A percentile compares a stretch with the other conserved stretches of the same genome.
phyloP scores from a whole-genome alignment of 2,329 filamentous ascomycete genomes.

The Xylariaceae sp. region DNA sequence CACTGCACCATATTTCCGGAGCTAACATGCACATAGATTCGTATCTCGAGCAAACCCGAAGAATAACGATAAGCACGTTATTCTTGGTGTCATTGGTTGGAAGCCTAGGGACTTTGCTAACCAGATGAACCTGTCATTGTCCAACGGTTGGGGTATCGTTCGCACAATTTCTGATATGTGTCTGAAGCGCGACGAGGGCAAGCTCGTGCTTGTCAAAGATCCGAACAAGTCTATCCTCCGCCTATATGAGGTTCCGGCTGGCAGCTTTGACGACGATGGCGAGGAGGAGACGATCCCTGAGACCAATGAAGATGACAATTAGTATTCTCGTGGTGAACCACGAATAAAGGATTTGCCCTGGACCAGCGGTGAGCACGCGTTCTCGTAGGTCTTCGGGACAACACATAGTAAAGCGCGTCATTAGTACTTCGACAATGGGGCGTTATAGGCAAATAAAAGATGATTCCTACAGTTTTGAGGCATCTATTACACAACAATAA shows the following conservation, averaged over 20 bases:
- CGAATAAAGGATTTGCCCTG: not conserved
- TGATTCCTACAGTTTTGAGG: not conserved
- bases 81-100: slow-evolving; percentile 94
- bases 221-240: slow-evolving; percentile 95
- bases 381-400: not conserved
- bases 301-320: slow-evolving; percentile 32
- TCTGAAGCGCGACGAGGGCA: slow-evolving; percentile 70
- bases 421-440: not conserved
- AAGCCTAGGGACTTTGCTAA: slow-evolving; percentile 94
- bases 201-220: slow-evolving; percentile 81
- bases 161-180: slow-evolving; percentile 97
- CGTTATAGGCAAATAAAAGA: not conserved
- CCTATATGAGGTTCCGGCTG: slow-evolving; percentile 82
- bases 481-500: not conserved
- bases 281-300: slow-evolving; percentile 63
- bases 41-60: slow-evolving; percentile 92
- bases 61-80: slow-evolving; percentile 86
- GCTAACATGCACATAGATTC: slow-evolving; percentile 56
- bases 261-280: slow-evolving; percentile 86
- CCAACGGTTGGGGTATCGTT: slow-evolving; percentile 98
- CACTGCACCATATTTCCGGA: not conserved
- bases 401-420: not conserved
- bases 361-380: not conserved
- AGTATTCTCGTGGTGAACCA: slow-evolving; percentile 11
- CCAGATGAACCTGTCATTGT: slow-evolving; percentile 96